Base-by-base conservation (phyloP, 768 basidiomycete species). In the Kwoniella dejecticola region DNA sequence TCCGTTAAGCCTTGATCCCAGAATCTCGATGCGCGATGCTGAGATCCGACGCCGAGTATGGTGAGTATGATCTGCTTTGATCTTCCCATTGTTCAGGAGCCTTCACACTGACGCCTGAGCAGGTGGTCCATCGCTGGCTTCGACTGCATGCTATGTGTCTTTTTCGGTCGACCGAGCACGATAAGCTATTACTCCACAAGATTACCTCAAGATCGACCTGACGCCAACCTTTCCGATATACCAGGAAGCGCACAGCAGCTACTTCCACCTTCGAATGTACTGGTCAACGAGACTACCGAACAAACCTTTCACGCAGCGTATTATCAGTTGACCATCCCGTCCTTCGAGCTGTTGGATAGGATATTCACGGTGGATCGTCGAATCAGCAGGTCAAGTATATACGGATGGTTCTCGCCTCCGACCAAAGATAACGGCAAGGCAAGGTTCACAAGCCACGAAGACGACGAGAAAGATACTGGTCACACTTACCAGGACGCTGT, bases 111-210 rank as follows among this genome's bases (percentile, higher is more conserved):
- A 57, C 6, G 15, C 1, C 2, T 29, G 6, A 24, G 13, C 30
- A 74, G 69, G 69, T 78, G 77, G 77, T 71, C 77, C 1, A 69
- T 76, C 21, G 77, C 77, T 38, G 74, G 74, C 26, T 50, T 78
- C 27, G 77, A 78, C 19, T 72, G 74, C 3, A 62, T 78, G 33
- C 50, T 77, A 19, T 78, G 74, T 49, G 44, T 77, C 1, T 74
- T 70, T 19, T 72, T 78, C 30, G 76, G 75, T 45, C 65, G 77
- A 46, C 77, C 77, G 15, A 69, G 68, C 47, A 60, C 60, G 7
- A 74, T 78, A 61, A 74, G 63, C 31, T 78, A 76, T 53, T 76
- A 76, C 63, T 71, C 70, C 17, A 74, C 75, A 29, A 68, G 71
- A 21, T 63, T 78, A 15, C 77, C 77, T 13, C 70, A 71, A 63